Base-by-base conservation (phyloP, 2,329 filamentous ascomycete genomes). In the Xylariaceae sp. region DNA sequence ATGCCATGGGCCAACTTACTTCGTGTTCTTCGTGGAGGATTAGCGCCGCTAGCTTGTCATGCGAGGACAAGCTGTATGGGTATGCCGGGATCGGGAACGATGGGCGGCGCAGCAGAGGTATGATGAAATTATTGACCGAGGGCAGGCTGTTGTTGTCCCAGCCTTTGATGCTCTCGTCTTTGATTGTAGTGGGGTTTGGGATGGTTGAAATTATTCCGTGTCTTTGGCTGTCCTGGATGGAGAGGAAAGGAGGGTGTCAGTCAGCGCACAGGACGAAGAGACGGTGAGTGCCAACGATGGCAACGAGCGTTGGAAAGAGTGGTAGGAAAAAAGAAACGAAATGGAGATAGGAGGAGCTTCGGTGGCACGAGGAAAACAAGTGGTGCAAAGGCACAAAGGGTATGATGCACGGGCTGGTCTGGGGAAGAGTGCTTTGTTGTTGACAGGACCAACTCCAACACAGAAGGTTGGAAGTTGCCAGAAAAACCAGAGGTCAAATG, bases 341-440 rank as follows among this genome's bases (percentile, higher is more conserved):
- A 51, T 30, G 10, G 44, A 47, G 15, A 49, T 49, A 66, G 53
- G 60, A 66, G 66, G 63, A 70, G 66, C 66, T 68, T 66, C 53
- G 68, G 67, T 68, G 64, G 66, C 57, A 70, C 66, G 61, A 66
- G 68, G 62, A 62, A 55, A 64, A 64, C 59, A 60, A 64, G 59
- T 56, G 51, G 51, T 58, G 53, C 63, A 68, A 66, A 66, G 58
- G 64, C 42, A 67, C 64, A 68, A 68, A 69, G 66, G 65, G 62
- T 62, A 61, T 64, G 64, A 63, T 58, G 62, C 62, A 66, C 59
- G 57, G 64, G 58, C 5, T 63, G 60, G 61, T 48, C 63, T 62
- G 60, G 56, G 54, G 60, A 64, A 62, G 62, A 58, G 56, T 65
- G 68, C 66, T 70, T 70, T 70, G 69, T 66, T 64, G 57, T 67